phyloP scores from a whole-genome alignment of 2,329 filamentous ascomycete genomes.

The Trichoderma arundinaceum region DNA sequence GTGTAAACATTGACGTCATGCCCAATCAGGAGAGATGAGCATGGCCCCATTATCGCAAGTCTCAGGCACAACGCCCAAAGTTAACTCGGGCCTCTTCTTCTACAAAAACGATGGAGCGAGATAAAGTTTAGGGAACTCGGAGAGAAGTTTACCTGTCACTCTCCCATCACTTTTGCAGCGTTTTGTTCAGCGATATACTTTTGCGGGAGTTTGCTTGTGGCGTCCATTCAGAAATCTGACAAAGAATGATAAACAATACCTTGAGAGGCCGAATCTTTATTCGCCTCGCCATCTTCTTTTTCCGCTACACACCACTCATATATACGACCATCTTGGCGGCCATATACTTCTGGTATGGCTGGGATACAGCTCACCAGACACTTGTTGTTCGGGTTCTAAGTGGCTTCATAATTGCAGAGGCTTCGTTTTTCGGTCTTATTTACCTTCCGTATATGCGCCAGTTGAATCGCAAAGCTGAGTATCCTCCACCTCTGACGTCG shows the following conservation, averaged over 20 bases:
- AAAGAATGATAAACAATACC: conserved; percentile 47
- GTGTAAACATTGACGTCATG: conserved; percentile 13
- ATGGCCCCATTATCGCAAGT: conserved; percentile 13
- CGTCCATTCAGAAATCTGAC: not conserved
- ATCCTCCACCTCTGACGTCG: conserved; percentile 51
- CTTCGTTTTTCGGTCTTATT: conserved; percentile 50
- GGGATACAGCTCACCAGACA: conserved; percentile 29
- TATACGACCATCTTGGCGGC: conserved; percentile 44
- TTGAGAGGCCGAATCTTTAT: conserved; percentile 51
- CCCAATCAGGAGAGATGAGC: conserved; percentile 8
- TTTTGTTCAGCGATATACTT: not conserved
- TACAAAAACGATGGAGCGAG: not conserved
- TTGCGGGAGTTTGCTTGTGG: conserved; percentile 5
- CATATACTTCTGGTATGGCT: conserved; percentile 36
- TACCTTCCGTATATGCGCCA: conserved; percentile 51
- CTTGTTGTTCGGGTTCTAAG: conserved; percentile 35
- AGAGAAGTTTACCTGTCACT: not conserved
- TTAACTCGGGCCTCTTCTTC: not conserved
- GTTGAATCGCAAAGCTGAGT: conserved; percentile 47
- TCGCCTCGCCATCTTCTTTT: conserved; percentile 50
- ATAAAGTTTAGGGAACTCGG: conserved; percentile 6
- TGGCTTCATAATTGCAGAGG: conserved; percentile 48
- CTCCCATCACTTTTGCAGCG: not conserved
- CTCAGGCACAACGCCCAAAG: not conserved
- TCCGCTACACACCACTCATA: conserved; percentile 53